Base-by-base conservation (phyloP, 2,329 filamentous ascomycete genomes). In the Shiraia sp. region DNA sequence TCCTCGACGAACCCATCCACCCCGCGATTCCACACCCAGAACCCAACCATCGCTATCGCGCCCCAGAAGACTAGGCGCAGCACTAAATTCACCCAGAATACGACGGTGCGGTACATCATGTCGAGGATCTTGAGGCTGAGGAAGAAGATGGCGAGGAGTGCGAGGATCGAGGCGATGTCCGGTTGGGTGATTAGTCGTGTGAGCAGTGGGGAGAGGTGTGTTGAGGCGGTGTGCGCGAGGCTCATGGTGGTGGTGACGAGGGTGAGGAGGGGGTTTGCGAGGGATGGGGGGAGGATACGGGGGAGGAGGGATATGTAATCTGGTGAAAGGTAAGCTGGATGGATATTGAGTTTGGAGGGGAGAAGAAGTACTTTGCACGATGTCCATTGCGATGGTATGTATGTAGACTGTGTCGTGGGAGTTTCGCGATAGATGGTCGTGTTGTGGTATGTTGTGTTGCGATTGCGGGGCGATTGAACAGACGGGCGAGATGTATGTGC, bases 31-130 rank as follows among this genome's bases (percentile, higher is more conserved):
- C 84, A 82, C 67, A 80, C 42, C 76, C 76, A 81, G 13, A 83
- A 72, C 0, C 75, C 75, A 0, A 83, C 29, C 0, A 76, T 74
- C 4, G 77, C 71, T 2, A 91, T 53, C 2, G 73, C 65, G 1
- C 78, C 79, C 82, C 83, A 93, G 50, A 90, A 82, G 2, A 80
- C 66, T 29, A 90, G 53, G 16, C 79, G 72, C 49, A 88, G 66
- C 9, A 77, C 76, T 40, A 95, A 63, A n/a, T 79, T 75, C 37
- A 90, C 80, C 82, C 89, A 90, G 74, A 85, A 95, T 61, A 90
- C 73, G 43, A 95, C 76, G 14, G 89, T 72, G 46, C 88, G 80
- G 47, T 84, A 82, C 13, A 90, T 73, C 73, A 87, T 86, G 64
- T 85, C 79, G 51, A 85, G 72, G 29, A 93, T 74, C 51, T 81